These are phyloP conservation scores for Talaromyces ruber DNA, from an alignment of 495 filamentous ascomycete species.

Conservation along the genomic window DNA sequence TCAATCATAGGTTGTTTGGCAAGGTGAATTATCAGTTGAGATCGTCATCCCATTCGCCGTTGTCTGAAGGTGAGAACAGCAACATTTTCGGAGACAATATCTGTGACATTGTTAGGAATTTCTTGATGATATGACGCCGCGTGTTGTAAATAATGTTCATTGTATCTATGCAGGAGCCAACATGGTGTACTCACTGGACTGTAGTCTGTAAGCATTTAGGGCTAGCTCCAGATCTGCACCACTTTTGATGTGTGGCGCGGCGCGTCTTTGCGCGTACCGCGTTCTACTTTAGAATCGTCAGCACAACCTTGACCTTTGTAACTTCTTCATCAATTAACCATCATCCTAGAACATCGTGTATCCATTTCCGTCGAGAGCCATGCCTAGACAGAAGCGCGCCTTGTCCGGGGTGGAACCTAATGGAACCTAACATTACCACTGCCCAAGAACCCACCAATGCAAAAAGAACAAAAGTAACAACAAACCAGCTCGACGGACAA, in stretches of 20 bases:
- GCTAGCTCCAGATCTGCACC: not conserved
- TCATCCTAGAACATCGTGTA: not conserved
- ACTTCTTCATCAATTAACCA: not conserved
- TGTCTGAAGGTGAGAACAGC: not conserved
- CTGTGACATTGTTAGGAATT: not conserved
- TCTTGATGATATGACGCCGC: not conserved
- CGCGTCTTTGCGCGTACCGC: not conserved
- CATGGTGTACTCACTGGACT: not conserved
- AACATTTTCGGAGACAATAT: not conserved
- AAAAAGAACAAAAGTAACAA: not conserved
- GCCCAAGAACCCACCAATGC: not conserved
- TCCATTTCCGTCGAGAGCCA: not conserved
- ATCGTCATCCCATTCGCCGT: not conserved
- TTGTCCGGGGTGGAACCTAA: not conserved
- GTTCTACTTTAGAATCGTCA: not conserved
- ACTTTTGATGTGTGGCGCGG: not conserved
- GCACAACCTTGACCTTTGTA: not conserved
- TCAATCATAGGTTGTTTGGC: not conserved
- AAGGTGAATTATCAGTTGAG: not conserved
- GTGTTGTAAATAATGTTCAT: not conserved
- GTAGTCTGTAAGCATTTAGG: not conserved
- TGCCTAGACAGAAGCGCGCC: conserved; percentile 1
- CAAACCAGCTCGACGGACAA: not conserved
- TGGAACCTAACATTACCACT: not conserved
- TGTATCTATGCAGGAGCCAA: not conserved